These are phyloP conservation scores for Coemansia sp. DNA, from an alignment of 192 early-diverging fungal species.

Conservation along the genomic window DNA sequence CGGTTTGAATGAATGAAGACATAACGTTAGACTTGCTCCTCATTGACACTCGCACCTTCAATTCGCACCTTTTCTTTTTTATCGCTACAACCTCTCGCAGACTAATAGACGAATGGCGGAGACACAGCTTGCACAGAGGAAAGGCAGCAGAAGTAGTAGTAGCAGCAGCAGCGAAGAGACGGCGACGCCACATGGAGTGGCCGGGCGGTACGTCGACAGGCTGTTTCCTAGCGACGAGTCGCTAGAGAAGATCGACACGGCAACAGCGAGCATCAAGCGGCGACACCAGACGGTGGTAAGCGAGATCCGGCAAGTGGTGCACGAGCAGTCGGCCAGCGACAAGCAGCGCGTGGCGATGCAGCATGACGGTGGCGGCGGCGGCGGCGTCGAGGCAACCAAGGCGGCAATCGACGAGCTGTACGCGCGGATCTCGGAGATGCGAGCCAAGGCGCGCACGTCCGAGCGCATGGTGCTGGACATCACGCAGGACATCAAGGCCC, in stretches of 20 bases:
- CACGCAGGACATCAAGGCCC: conserved; percentile 90
- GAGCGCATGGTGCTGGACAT: conserved; percentile 92
- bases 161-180: background rate
- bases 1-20: no score
- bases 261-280: conserved; percentile 59
- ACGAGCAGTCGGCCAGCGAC: conserved; percentile 61
- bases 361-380: conserved; percentile 14
- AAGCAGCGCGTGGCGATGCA: conserved; percentile 46
- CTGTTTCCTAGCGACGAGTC: conserved; percentile 67
- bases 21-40: background rate
- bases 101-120: conserved; percentile 1
- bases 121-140: background rate
- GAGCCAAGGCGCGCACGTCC: conserved; percentile 77
- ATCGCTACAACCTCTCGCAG: no score
- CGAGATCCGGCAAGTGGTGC: conserved; percentile 70
- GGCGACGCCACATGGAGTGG: conserved; percentile 53
- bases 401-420: conserved; percentile 70
- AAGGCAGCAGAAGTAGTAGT: conserved; percentile 12
- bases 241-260: conserved; percentile 59
- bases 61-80: background rate
- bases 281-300: conserved; percentile 62
- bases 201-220: conserved; percentile 74
- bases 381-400: conserved; percentile 71
- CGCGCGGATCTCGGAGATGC: conserved; percentile 78
- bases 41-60: background rate